Evolutionary conservation across 2,329 filamentous ascomycete genomes (phyloP).

Genomic region (Xylariomycetidae sp.): DNA sequence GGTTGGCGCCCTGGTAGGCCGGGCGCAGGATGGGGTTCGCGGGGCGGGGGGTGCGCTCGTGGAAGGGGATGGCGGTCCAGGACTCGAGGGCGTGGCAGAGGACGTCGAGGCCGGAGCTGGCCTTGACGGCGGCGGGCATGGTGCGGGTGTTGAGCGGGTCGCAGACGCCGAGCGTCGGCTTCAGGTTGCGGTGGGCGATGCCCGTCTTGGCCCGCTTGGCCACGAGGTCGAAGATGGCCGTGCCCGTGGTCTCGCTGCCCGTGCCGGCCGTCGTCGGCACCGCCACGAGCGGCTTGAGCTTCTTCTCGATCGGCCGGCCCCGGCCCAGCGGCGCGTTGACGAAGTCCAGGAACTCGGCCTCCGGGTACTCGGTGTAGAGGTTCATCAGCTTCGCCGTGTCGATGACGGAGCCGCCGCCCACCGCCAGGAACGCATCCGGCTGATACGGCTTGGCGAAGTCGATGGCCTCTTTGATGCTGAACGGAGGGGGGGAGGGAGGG

Average conservation of each 20-base stretch:
- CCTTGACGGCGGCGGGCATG: conserved; percentile 93
- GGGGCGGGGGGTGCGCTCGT: conserved; percentile 78
- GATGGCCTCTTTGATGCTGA: conserved; percentile 82
- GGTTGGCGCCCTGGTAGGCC: conserved; percentile 95
- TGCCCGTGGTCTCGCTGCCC: conserved; percentile 92
- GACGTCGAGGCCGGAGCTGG: conserved; percentile 87
- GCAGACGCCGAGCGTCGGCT: conserved; percentile 87
- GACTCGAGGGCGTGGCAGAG: conserved; percentile 93
- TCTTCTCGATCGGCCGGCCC: conserved; percentile 68
- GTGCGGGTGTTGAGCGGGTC: conserved; percentile 86
- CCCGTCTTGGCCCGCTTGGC: conserved; percentile 90
- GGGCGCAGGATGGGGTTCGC: conserved; percentile 85
- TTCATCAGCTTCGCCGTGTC: conserved; percentile 99
- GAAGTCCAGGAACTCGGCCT: conserved; percentile 94
- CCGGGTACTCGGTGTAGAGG: conserved; percentile 83
- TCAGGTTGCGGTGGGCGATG: conserved; percentile 90
- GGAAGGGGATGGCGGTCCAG: conserved; percentile 95
- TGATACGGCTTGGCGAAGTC: conserved; percentile 74
- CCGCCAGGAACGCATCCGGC: conserved; percentile 87
- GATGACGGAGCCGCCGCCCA: conserved; percentile 90
- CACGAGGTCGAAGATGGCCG: conserved; percentile 94
- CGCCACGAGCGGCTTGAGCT: conserved; percentile 72
- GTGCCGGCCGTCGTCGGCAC: conserved; percentile 84
- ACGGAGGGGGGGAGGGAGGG: too few relatives aligned
- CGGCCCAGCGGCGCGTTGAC: conserved; percentile 93